These are phyloP conservation scores for Lactarius sanguifluus DNA, from an alignment of 768 basidiomycete genomes.

Conservation along the genomic window DNA sequence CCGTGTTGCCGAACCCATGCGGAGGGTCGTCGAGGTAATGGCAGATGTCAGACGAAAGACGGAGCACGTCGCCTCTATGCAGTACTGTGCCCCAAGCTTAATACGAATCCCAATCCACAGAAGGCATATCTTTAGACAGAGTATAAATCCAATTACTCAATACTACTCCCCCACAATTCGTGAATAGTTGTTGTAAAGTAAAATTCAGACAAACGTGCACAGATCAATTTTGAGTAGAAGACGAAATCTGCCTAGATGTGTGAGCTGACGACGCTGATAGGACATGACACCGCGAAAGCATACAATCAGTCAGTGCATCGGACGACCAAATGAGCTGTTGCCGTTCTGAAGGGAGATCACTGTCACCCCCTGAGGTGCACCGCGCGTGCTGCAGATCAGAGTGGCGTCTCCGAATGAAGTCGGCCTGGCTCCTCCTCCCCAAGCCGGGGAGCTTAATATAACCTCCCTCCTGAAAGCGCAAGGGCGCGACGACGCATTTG, in stretches of 20 bases:
- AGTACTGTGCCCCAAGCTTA: no score
- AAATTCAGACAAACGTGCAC: neutral
- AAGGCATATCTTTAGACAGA: neutral
- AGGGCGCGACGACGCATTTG: neutral
- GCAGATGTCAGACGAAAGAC: neutral
- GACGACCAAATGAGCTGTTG: neutral
- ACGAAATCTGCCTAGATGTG: neutral
- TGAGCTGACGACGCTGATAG: neutral
- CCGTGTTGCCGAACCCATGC: no score
- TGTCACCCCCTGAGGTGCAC: neutral
- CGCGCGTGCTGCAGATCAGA: neutral
- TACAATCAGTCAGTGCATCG: neutral
- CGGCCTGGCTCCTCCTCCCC: neutral
- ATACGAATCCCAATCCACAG: neutral
- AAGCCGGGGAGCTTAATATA: neutral
- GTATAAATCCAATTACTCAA: neutral
- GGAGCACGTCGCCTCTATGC: neutral
- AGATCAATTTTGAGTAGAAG: neutral
- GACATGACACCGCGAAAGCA: neutral
- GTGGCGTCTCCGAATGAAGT: neutral
- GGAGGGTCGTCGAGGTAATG: neutral
- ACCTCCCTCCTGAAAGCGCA: neutral
- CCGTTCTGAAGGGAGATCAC: neutral
- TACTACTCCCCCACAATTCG: neutral
- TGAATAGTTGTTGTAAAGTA: neutral